Evolutionary conservation across 805 yeast species (phyloP).

Genomic region (Yamadazyma ubonensis): DNA sequence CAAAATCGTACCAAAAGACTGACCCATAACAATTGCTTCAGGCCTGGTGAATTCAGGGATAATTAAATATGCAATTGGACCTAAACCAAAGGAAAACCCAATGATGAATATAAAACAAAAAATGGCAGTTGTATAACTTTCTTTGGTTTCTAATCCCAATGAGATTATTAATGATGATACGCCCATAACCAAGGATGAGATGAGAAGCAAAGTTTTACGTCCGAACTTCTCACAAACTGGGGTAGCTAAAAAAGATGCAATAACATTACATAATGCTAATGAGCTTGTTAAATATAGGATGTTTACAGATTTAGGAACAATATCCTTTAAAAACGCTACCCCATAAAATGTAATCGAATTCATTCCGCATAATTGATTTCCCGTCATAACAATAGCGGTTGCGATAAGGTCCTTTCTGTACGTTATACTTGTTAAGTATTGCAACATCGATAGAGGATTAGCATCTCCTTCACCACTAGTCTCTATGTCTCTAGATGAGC

Average conservation of each 20-base stretch:
- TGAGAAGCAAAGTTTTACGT: slow-evolving; percentile 47
- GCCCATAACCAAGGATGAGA: slow-evolving; percentile 24
- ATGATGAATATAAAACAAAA: slow-evolving; percentile 33
- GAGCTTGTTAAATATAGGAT: slow-evolving; percentile 55
- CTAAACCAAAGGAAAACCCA: slow-evolving; percentile 36
- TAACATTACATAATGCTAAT: slow-evolving; percentile 69
- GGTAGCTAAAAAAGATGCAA: slow-evolving; percentile 68
- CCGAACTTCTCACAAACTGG: slow-evolving; percentile 71
- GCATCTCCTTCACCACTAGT: slow-evolving; percentile 30
- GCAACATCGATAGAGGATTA: slow-evolving; percentile 14
- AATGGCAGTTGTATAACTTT: slow-evolving; percentile 20
- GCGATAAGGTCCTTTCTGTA: slow-evolving; percentile 30
- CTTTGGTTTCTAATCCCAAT: slow-evolving; percentile 21
- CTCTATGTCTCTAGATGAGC: too few species aligned
- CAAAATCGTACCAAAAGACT: slow-evolving; percentile 33
- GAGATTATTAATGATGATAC: slow-evolving; percentile 26
- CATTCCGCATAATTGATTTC: slow-evolving; percentile 63
- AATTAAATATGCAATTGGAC: slow-evolving; percentile 40
- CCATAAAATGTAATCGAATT: slow-evolving; percentile 91
- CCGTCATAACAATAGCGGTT: slow-evolving; percentile 34
- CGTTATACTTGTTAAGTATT: slow-evolving; percentile 19
- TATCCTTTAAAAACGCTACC: slow-evolving; percentile 65
- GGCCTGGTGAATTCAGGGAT: slow-evolving; percentile 34
- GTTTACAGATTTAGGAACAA: slow-evolving; percentile 53
- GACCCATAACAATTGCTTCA: slow-evolving; percentile 34